These are phyloP conservation scores for Populus hybrid DNA, from an alignment of 441 rosid genomes.

Conservation along the genomic window DNA sequence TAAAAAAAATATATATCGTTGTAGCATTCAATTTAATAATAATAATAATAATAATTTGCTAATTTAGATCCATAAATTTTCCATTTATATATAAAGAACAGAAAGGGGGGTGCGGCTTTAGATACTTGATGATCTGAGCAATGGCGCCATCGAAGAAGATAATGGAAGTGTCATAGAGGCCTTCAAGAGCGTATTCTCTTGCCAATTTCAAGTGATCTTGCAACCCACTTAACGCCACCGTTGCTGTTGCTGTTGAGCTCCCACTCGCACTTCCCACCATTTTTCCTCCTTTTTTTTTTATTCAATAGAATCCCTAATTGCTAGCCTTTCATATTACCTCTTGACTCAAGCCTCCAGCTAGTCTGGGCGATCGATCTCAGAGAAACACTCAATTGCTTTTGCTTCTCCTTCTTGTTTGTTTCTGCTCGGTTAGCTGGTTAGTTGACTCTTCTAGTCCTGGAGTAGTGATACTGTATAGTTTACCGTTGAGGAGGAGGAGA, in stretches of 20 bases:
- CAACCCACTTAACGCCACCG: slow-evolving; percentile 52
- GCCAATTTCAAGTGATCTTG: slow-evolving; percentile 98
- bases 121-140: slow-evolving; percentile 98
- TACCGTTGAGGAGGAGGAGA: no score
- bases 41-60: not conserved
- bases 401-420: not conserved
- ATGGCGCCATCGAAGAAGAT: slow-evolving; percentile 99
- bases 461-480: no score
- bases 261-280: slow-evolving; percentile 48
- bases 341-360: not conserved
- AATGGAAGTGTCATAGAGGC: slow-evolving; percentile 90
- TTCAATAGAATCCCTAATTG: slow-evolving; percentile 5
- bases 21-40: not conserved
- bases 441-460: no score
- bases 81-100: not conserved
- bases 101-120: not conserved
- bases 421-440: no score
- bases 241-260: not conserved
- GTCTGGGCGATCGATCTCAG: not conserved
- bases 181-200: slow-evolving; percentile 94
- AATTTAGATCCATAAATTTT: no score
- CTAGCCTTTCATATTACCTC: slow-evolving; percentile 28
- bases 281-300: slow-evolving; percentile 12
- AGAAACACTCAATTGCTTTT: not conserved
- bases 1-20: not conserved